Evolutionary conservation across 257 asterid species (phyloP).

Genomic region (Knoxia roxburghii): DNA sequence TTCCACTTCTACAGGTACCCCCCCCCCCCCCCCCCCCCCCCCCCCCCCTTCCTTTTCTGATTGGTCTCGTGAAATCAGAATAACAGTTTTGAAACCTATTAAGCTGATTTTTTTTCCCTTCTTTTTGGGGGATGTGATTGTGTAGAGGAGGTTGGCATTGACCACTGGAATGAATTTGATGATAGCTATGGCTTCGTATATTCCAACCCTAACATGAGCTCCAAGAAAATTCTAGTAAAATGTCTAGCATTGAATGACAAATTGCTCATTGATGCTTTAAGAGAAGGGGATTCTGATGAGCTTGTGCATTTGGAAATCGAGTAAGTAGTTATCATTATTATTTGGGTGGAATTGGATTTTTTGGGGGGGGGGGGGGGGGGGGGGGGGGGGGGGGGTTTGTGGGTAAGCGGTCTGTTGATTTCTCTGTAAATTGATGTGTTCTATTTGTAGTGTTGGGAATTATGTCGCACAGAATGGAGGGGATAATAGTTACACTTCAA

Average conservation of each 20-base stretch:
- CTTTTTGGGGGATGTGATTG: neutral
- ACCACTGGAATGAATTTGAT: slow-evolving; percentile 61
- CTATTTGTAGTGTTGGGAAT: slow-evolving; percentile 42
- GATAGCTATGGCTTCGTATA: slow-evolving; percentile 62
- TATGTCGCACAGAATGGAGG: slow-evolving; percentile 39
- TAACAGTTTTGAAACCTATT: neutral
- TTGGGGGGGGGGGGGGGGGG: neutral
- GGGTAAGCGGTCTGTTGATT: neutral
- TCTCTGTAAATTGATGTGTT: neutral
- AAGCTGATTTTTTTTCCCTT: too few species aligned
- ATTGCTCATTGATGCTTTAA: slow-evolving; percentile 58
- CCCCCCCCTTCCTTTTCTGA: neutral
- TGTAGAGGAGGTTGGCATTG: slow-evolving; percentile 71
- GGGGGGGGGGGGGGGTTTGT: neutral
- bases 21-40: too few species aligned
- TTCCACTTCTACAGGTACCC: slow-evolving; percentile 51
- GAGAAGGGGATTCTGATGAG: slow-evolving; percentile 50
- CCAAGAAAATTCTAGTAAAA: slow-evolving; percentile 63
- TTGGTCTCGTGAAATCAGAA: neutral
- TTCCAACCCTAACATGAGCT: slow-evolving; percentile 50
- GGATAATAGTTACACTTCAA: slow-evolving; percentile 37
- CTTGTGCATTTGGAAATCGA: slow-evolving; percentile 53
- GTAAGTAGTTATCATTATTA: slow-evolving; percentile 26
- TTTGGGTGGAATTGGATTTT: neutral
- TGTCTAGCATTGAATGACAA: slow-evolving; percentile 62